A percentile compares a stretch with the other conserved stretches of the same genome.
These are phyloP conservation scores for Dictyostelium purpureum DNA, from an alignment of 78 protist genomes.

Conservation along the genomic window DNA sequence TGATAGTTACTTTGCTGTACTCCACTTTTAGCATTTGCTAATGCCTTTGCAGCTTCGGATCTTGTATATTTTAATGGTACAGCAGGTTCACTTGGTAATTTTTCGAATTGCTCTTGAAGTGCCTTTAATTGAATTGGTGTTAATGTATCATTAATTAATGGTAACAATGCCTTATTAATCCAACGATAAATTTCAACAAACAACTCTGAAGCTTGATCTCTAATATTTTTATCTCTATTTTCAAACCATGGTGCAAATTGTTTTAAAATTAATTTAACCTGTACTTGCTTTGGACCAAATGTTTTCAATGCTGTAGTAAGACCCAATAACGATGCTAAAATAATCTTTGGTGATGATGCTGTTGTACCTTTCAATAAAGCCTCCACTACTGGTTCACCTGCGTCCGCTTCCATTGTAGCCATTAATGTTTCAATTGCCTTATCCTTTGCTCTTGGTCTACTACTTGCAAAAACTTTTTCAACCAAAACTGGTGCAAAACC, in stretches of 20 bases:
- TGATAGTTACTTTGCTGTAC: neutral
- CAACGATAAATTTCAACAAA: slow-evolving; percentile 74
- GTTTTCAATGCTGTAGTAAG: slow-evolving; percentile 36
- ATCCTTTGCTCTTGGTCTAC: slow-evolving; percentile 51
- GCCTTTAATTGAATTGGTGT: slow-evolving; percentile 41
- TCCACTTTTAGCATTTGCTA: slow-evolving; percentile 8
- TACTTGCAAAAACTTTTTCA: slow-evolving; percentile 42
- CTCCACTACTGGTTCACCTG: slow-evolving; percentile 46
- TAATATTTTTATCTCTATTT: slow-evolving; percentile 59
- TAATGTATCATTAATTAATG: slow-evolving; percentile 20
- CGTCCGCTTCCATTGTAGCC: slow-evolving; percentile 47
- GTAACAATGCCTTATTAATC: slow-evolving; percentile 27
- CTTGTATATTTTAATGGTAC: slow-evolving; percentile 62
- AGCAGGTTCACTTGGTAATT: slow-evolving; percentile 60
- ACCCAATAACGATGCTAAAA: slow-evolving; percentile 8
- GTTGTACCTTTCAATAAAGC: slow-evolving; percentile 59
- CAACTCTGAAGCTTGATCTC: slow-evolving; percentile 58
- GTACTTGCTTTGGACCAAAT: slow-evolving; percentile 71
- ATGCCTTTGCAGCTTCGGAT: slow-evolving; percentile 57
- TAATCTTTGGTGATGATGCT: slow-evolving; percentile 25
- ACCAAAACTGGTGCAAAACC: slow-evolving; percentile 32
- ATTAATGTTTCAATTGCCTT: slow-evolving; percentile 39
- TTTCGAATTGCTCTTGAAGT: slow-evolving; percentile 51
- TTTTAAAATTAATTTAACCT: slow-evolving; percentile 37
- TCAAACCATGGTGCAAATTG: slow-evolving; percentile 75